Percentiles rank a stretch among this genome's conserved stretches.
Evolutionary conservation across 176 grass and related monocot species (phyloP).

Genomic region (Saccharum officinarum): DNA sequence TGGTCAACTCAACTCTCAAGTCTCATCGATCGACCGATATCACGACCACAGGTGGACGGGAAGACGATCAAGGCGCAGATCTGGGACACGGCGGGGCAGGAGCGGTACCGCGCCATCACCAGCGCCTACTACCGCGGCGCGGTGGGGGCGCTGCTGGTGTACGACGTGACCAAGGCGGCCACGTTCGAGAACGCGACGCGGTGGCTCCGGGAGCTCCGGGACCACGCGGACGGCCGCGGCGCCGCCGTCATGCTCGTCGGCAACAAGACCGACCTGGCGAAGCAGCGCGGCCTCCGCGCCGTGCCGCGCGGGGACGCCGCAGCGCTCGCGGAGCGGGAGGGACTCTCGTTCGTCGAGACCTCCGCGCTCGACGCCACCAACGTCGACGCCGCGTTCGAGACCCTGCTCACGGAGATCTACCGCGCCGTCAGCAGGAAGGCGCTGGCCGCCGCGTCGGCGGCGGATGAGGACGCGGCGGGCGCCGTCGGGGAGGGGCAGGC

Average conservation of each 20-base stretch:
- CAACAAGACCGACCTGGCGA: conserved; percentile 74
- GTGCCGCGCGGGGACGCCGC: conserved; percentile 51
- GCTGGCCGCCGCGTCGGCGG: background rate
- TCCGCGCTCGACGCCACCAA: conserved; percentile 80
- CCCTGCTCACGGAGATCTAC: conserved; percentile 59
- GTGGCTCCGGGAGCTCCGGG: conserved; percentile 78
- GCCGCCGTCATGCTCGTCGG: conserved; percentile 62
- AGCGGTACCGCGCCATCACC: conserved; percentile 75
- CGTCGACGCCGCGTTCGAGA: conserved; percentile 66
- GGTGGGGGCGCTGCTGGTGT: conserved; percentile 70
- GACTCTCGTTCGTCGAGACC: conserved; percentile 72
- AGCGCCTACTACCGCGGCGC: conserved; percentile 87
- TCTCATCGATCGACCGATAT: background rate
- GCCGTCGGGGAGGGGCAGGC: conserved; percentile 48
- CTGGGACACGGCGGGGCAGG: conserved; percentile 80
- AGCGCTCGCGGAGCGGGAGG: conserved; percentile 55
- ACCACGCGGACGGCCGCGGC: conserved; percentile 68
- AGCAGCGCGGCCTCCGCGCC: conserved; percentile 41
- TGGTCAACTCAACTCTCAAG: background rate
- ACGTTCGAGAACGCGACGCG: conserved; percentile 65
- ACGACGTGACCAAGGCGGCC: conserved; percentile 66
- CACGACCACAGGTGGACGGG: conserved; percentile 47
- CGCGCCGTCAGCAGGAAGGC: conserved; percentile 57
- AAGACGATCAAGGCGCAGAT: conserved; percentile 74
- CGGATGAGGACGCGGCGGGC: background rate